Base-by-base conservation (phyloP, 2,329 filamentous ascomycete species). In the Arthrobotrys musiformis region DNA sequence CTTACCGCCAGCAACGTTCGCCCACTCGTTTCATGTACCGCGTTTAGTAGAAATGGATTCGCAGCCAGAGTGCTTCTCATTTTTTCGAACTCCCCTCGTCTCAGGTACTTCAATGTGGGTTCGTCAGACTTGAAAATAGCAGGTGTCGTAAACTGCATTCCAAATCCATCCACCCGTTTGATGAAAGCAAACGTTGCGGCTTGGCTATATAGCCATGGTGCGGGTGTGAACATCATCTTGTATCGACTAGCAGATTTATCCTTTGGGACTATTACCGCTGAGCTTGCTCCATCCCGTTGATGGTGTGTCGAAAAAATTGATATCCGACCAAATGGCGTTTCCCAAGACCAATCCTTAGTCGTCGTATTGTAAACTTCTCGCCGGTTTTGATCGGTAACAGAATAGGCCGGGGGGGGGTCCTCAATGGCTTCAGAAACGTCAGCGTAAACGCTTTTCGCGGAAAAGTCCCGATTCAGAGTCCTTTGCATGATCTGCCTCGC, bases 191-290 rank as follows among this genome's bases (percentile, higher is more conserved):
- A 70, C n/a, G 72, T 63, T 8, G 72, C 72, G 0, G 72, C 66
- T 28, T 76, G 68, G 17, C 30, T 70, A 46, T 76, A 76, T 30
- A 76, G 9, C 72, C 72, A 76, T 3, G 72, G 72, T 7, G 72
- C 56, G 0, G 72, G 72, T 40, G 72, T 76, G 24, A 76, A 76
- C 64, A 76, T 70, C 58, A 76, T 44, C 30, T 68, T 58, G 28
- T 76, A 76, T 13, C 72, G 72, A 54, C 72, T 76, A 15, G 72
- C 58, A 33, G 72, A 76, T 50, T 70, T 76, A 19, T 76, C 64
- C 24, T 70, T 76, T 11, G 72, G 42, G 9, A 60, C 28, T 19
- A 58, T 15, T 8, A 52, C 40, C 37, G 30, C 40, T 1, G 56
- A 4, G 3, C 44, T 70, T 17, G 26, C n/a, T 22, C 60, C 22